Base-by-base conservation (phyloP, 257 asterid genomes). In the Nicotiana undulata region DNA sequence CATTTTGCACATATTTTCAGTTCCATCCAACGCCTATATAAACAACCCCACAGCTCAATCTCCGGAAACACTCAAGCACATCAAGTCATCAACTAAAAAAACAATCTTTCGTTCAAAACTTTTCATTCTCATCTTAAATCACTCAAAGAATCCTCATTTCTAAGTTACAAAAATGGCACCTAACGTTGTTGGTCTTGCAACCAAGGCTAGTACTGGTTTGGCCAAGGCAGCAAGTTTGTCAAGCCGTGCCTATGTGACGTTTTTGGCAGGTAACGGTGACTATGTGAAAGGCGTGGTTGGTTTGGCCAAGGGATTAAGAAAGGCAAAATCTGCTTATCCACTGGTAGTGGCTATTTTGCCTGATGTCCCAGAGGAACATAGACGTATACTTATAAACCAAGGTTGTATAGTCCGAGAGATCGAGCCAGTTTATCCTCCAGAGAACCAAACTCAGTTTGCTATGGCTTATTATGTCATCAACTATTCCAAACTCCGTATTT, bases 331-430 rank as follows among this genome's bases (percentile, higher is more conserved):
- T 2, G 24, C 77, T 28, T 79, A 79, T 18, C 82, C 82, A 15
- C 64, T 79, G 13, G 77, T 79, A 1, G 82, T 79, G 53, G 82
- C 82, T 53, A 34, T 56, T 63, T 63, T 79, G 77, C 82, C 82
- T 22, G 82, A 79, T 5, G 82, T 79, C 31, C 82, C 82, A n/a
- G 82, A 64, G 64, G 82, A 79, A 55, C 82, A 79, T 56, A 65
- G 82, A 22, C 77, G 77, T 5, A 44, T 79, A 24, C 82, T 79
- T 24, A n/a, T 49, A 12, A 64, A 18, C 53, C 82, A 79, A 56
- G 82, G 82, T 0, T 79, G 82, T 1, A 49, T 64, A 5, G 77
- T 79, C n/a, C 82, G 82, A n/a, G 82, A 79, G 49, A 64, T 79
- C 20, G 65, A 64, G 32, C 82, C 82, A 24, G 76, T 79, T 64